Percentiles rank a stretch among this genome's conserved stretches.
Conservation (phyloP, 2,329 filamentous ascomycete species). For the Aphanoascus verrucosus region DNA sequence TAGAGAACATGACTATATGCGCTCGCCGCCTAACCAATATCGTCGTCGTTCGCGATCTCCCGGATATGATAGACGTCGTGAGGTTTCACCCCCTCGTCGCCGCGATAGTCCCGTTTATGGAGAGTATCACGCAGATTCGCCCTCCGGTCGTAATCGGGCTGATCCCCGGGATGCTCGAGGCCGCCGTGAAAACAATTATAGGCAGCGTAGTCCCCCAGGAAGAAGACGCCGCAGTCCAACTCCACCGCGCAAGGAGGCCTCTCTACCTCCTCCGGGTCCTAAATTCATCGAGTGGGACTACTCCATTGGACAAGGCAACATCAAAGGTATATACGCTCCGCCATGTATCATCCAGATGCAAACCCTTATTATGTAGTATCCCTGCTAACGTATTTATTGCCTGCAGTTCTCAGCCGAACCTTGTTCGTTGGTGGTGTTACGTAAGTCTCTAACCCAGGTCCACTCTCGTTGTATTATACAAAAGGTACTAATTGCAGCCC, state of each 20-base stretch:
- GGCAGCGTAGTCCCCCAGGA: slow-evolving; percentile 72
- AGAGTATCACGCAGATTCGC: slow-evolving; percentile 61
- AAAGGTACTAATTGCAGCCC: slow-evolving; percentile 17
- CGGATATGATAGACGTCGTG: slow-evolving; percentile 58
- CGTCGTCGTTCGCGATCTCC: slow-evolving; percentile 73
- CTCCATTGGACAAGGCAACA: slow-evolving; percentile 60
- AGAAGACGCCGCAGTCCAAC: slow-evolving; percentile 56
- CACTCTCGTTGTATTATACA: slow-evolving; percentile 9
- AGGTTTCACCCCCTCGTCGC: slow-evolving; percentile 51
- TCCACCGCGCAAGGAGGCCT: slow-evolving; percentile 38
- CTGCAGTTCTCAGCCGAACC: slow-evolving; percentile 72
- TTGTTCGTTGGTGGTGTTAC: slow-evolving; percentile 94
- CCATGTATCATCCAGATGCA: not conserved
- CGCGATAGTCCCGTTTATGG: slow-evolving; percentile 61
- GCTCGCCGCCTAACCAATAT: slow-evolving; percentile 50
- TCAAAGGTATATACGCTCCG: slow-evolving; percentile 50
- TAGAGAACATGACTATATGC: slow-evolving; percentile 51
- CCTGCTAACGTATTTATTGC: slow-evolving; percentile 13
- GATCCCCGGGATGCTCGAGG: slow-evolving; percentile 46
- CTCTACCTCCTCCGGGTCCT: slow-evolving; percentile 40
- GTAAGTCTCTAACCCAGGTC: slow-evolving; percentile 43
- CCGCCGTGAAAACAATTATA: slow-evolving; percentile 54
- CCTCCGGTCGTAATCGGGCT: slow-evolving; percentile 43
- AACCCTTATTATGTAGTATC: not conserved
- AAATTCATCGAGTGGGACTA: slow-evolving; percentile 77